Percentiles rank a stretch among this genome's conserved stretches.
These are phyloP conservation scores for Neonectria punicea DNA, from an alignment of 2,329 filamentous ascomycete genomes.

Conservation along the genomic window DNA sequence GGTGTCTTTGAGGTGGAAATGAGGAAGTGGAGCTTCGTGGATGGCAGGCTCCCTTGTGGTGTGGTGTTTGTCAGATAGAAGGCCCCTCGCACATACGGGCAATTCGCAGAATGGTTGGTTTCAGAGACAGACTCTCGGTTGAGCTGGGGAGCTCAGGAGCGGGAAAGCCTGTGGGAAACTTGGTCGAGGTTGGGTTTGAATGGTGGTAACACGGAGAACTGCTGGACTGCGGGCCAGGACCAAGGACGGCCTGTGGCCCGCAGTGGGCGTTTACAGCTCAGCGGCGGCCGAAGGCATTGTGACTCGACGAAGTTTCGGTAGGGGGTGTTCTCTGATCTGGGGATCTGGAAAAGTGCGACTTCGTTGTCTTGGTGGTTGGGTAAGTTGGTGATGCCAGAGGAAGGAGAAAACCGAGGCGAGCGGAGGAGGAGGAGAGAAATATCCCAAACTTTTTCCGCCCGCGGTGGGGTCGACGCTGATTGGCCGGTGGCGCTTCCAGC, in stretches of 20 bases:
- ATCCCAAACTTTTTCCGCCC: slow-evolving; percentile 44
- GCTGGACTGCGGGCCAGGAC: slow-evolving; percentile 80
- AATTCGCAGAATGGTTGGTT: slow-evolving; percentile 45
- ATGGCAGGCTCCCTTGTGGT: not conserved
- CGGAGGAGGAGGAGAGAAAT: slow-evolving; percentile 42
- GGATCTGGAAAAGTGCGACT: slow-evolving; percentile 60
- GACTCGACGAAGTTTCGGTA: slow-evolving; percentile 75
- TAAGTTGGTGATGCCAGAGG: slow-evolving; percentile 48
- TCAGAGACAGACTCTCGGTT: slow-evolving; percentile 53
- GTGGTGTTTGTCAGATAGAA: slow-evolving; percentile 29
- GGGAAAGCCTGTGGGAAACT: slow-evolving; percentile 71
- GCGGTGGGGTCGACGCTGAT: slow-evolving; percentile 37
- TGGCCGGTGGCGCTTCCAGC: slow-evolving; percentile 7
- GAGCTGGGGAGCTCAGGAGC: slow-evolving; percentile 53
- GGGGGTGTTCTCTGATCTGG: slow-evolving; percentile 49
- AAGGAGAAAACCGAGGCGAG: slow-evolving; percentile 46
- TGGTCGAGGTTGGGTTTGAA: slow-evolving; percentile 68
- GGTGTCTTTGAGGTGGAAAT: not conserved
- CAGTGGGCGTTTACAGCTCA: slow-evolving; percentile 94
- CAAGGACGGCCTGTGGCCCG: slow-evolving; percentile 64
- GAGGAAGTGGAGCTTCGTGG: not conserved
- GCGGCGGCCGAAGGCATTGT: slow-evolving; percentile 80
- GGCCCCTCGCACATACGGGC: slow-evolving; percentile 45
- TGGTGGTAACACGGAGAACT: slow-evolving; percentile 78
- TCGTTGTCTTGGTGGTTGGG: slow-evolving; percentile 67